Evolutionary conservation across 129 eudicot genomes (phyloP), one percentile per base, ranked within the genome.

Genomic region (carrot (Daucus carota)): DNA sequence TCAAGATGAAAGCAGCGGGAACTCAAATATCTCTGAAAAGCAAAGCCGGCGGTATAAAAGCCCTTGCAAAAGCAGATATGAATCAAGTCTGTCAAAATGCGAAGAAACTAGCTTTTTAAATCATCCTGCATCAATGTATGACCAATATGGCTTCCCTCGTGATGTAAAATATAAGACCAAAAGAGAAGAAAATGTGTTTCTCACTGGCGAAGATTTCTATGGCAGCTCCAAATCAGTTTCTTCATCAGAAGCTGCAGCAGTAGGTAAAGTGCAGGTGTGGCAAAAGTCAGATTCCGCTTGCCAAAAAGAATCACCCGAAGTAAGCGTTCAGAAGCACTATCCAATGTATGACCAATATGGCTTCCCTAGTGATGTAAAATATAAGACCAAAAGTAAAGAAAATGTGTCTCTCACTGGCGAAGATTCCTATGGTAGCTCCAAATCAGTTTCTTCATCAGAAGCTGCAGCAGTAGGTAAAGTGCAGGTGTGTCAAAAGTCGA

Each of bases 381-480:
- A 75, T 36, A 85, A 81, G 75, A 70, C 46, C 47, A 34, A 60
- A 44, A 75, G 74, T 6, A 72, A 68, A 24, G 88, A 83, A 26
- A 82, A 79, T 31, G 75, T 80, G 26, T 50, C 86, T 3, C 66
- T 75, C 10, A 79, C 68, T 57, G 47, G 69, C 46, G 85, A 86
- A 84, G 91, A 82, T 62, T 40, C 83, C 26, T 68, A 80, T 40
- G 82, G 80, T 54, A 70, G 74, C 80, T 80, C 86, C 22, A 92
- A 92, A 71, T 92, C 96, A 1, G 90, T 92, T 43, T 88, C 94
- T 34, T 92, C 96, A 29, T 83, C 92, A 22, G 89, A 84, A 78
- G 46, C 79, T 24, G 24, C 45, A 47, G 67, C 54, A 47, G 74
- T 54, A 15, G 67, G 74, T 41, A 79, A 73, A 50, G 32, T 36